These are phyloP conservation scores for Boletus sp. DNA, from an alignment of 768 basidiomycete genomes.

Conservation along the genomic window DNA sequence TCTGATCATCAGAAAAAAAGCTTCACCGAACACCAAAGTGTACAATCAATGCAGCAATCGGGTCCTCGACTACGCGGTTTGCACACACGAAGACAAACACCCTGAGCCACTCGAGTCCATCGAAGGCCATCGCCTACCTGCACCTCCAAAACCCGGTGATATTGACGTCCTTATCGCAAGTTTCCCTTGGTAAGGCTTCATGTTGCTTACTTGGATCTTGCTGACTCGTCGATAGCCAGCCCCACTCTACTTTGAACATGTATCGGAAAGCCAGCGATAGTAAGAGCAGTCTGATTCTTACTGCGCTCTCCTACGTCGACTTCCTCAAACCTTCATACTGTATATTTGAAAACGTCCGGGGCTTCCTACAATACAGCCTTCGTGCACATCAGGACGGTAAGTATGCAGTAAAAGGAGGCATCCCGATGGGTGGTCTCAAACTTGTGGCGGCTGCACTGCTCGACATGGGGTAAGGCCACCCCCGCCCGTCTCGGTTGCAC, in stretches of 20 bases:
- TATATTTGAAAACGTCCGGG: conserved; percentile 49
- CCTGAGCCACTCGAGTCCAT: conserved; percentile 39
- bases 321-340: conserved; percentile 41
- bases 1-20: conserved; percentile 39
- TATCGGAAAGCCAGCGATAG: conserved; percentile 62
- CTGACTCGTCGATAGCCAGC: conserved; percentile 50
- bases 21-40: conserved; percentile 50
- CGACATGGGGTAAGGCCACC: conserved; percentile 57
- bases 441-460: conserved; percentile 58
- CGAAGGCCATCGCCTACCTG: conserved; percentile 41
- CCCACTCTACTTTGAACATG: conserved; percentile 73
- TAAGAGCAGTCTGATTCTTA: conserved; percentile 70
- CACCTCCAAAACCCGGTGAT: conserved; percentile 48
- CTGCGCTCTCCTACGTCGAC: conserved; percentile 46
- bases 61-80: conserved; percentile 57
- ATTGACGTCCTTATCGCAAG: conserved; percentile 67
- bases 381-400: conserved; percentile 35
- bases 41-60: conserved; percentile 74
- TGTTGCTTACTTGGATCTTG: neutral
- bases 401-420: conserved; percentile 58
- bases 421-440: conserved; percentile 74
- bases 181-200: conserved; percentile 62
- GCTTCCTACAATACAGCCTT: conserved; percentile 42
- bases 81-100: conserved; percentile 43
- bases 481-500: neutral